Evolutionary conservation across 208 protist genomes (phyloP), one percentile per base, ranked within the genome.

Genomic region (Trypanosoma lewisi): DNA sequence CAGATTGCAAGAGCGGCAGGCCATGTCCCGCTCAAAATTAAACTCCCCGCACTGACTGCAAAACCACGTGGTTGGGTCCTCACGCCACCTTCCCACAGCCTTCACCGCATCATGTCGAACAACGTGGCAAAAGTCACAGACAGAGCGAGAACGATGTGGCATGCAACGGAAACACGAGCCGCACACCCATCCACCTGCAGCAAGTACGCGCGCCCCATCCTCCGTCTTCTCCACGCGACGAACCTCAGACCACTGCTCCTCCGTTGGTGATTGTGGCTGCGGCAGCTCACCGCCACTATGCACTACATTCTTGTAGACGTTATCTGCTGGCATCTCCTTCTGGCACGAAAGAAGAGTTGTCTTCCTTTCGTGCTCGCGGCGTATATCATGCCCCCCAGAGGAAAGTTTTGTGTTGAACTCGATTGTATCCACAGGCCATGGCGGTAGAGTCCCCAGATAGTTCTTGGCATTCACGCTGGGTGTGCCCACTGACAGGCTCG

Each of bases 341-440:
- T 23, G 11, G 27, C 55, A 48, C 5, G 66, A 16, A 28, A 41
- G 17, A 39, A 57, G 33, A 1, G 56, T 49, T 7, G 42, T 21
- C 17, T 67, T 12, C 33, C 41, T 48, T 48, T 67, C 62, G 34
- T 55, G 68, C 0, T 67, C 71, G 1, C 55, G 52, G 14, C 85
- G 85, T 16, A 51, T 39, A 54, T 72, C 70, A 28, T 93, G 86
- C 0, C 86, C 86, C 27, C 86, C 86, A 34, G 69, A 48, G 11
- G 62, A 56, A 36, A 50, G 49, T 2, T 49, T 36, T 19, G 83
- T 75, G 69, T 87, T 93, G 68, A 84, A 93, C 67, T 93, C 86
- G 27, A 88, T 67, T 31, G 42, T 63, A 44, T 93, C 82, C 0
- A 84, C 64, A 0, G 86, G 86, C 82, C 82, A 93, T 12, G 82